Percentiles rank a stretch among this genome's conserved stretches.
These are phyloP conservation scores for Pseudogymnoascus sp. DNA, from an alignment of 2,329 filamentous ascomycete genomes.

Conservation along the genomic window DNA sequence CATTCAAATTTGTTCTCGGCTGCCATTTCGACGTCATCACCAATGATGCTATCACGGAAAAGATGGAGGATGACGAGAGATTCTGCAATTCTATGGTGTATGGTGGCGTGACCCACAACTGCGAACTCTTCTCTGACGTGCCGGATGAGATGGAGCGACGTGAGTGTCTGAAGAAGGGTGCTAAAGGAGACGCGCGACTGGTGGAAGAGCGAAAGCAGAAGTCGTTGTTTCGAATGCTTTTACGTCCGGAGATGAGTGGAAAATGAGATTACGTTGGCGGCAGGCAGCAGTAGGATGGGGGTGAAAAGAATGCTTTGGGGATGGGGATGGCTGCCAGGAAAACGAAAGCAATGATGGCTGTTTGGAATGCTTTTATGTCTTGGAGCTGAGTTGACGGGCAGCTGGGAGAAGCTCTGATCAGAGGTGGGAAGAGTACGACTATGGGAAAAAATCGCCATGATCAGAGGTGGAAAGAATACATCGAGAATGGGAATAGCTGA, in stretches of 20 bases:
- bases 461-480: background rate
- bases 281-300: background rate
- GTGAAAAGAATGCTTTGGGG: background rate
- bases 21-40: constrained; percentile 1
- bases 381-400: background rate
- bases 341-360: background rate
- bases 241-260: background rate
- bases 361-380: background rate
- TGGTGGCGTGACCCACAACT: background rate
- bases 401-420: background rate
- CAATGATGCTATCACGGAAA: background rate
- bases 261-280: background rate
- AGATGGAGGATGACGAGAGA: background rate
- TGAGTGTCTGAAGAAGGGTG: background rate
- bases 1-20: constrained; percentile 4
- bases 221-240: background rate
- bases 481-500: background rate
- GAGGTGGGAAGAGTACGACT: background rate
- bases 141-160: background rate
- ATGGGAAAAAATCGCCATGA: too few relatives aligned
- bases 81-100: constrained; percentile 1
- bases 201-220: background rate
- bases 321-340: background rate
- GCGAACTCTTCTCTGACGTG: background rate
- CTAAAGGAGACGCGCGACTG: background rate